phyloP scores from a whole-genome alignment of 2,329 filamentous ascomycete species.

The Mariannaea elegans region DNA sequence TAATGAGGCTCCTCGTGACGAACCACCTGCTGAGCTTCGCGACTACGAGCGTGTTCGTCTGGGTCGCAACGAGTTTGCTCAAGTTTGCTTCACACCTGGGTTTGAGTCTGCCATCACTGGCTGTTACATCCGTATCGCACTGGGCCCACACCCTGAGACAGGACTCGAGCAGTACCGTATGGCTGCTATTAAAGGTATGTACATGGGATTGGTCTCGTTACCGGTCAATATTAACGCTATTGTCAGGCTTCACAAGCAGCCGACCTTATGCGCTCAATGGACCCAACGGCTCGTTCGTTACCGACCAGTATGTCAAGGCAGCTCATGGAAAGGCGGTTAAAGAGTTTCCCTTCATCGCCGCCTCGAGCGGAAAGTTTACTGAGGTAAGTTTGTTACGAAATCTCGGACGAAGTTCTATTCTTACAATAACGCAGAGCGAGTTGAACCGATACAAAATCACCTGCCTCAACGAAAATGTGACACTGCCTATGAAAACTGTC shows the following conservation, averaged over 20 bases:
- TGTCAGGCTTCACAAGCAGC: conserved; percentile 77
- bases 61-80: conserved; percentile 84
- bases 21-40: conserved; percentile 76
- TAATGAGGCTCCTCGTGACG: conserved; percentile 73
- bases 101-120: conserved; percentile 85
- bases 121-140: conserved; percentile 85
- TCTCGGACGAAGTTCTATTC: conserved; percentile 16
- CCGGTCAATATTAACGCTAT: conserved; percentile 30
- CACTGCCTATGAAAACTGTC: conserved; percentile 76
- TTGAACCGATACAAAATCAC: conserved; percentile 82
- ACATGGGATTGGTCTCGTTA: not conserved
- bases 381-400: conserved; percentile 67
- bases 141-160: conserved; percentile 78
- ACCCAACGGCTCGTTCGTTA: conserved; percentile 80
- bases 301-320: conserved; percentile 84
- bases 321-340: conserved; percentile 85
- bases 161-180: conserved; percentile 86
- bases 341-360: conserved; percentile 89
- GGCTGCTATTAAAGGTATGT: conserved; percentile 82
- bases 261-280: conserved; percentile 85
- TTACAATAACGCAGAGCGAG: conserved; percentile 66
- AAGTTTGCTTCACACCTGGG: conserved; percentile 91
- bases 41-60: conserved; percentile 87
- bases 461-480: conserved; percentile 75
- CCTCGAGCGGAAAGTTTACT: conserved; percentile 86